A percentile compares a stretch with the other conserved stretches of the same genome.
Evolutionary conservation across 73 alveolate species (phyloP).

Genomic region (Paramecium tetraurelia): DNA sequence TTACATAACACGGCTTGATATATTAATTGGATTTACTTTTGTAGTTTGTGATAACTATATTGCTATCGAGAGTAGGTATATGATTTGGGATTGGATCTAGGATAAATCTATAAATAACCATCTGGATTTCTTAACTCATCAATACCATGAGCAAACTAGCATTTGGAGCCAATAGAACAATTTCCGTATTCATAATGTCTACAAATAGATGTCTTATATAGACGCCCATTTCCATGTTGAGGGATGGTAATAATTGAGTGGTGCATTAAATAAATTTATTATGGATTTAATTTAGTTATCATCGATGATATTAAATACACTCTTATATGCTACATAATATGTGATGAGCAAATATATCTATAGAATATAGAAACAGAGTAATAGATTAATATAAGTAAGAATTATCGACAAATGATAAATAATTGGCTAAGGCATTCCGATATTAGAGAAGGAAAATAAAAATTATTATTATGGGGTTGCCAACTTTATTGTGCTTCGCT

Average conservation of each 20-base stretch:
- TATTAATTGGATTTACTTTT: neutral
- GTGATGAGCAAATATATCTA: constrained; percentile 25
- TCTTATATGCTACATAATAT: neutral
- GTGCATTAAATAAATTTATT: constrained; percentile 44
- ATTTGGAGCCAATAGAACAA: constrained; percentile 59
- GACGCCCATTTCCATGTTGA: constrained; percentile 56
- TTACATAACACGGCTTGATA: constrained; percentile 47
- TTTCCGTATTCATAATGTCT: constrained; percentile 64
- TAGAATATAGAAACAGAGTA: constrained; percentile 26
- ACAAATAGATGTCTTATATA: constrained; percentile 59
- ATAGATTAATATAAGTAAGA: neutral
- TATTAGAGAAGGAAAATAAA: constrained; percentile 25
- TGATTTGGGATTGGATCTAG: constrained; percentile 22
- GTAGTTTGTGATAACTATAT: constrained; percentile 37
- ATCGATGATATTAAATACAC: neutral
- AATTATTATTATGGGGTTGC: constrained; percentile 24
- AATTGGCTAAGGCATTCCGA: neutral
- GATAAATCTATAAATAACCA: neutral
- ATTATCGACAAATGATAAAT: neutral
- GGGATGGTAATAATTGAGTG: constrained; percentile 30
- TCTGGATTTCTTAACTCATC: constrained; percentile 49
- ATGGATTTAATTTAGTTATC: constrained; percentile 30
- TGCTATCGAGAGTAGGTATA: constrained; percentile 30
- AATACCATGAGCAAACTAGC: constrained; percentile 66
- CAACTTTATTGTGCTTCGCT: neutral